Percentiles rank a stretch among this genome's conserved stretches.
phyloP scores from a whole-genome alignment of 2,329 filamentous ascomycete genomes.

The Pseudogymnoascus sp. region DNA sequence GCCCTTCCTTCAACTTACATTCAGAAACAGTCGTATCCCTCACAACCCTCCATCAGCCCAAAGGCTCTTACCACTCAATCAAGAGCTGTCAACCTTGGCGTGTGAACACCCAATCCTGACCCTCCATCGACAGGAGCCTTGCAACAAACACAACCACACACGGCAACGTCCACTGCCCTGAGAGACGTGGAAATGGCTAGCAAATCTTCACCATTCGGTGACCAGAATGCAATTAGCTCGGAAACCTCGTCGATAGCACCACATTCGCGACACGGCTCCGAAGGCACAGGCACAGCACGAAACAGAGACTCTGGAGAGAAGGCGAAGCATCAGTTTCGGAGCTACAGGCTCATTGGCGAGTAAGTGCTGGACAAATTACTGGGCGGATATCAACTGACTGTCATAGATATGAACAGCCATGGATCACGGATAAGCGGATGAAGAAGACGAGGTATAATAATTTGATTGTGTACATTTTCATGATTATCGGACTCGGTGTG shows the following conservation, averaged over 20 bases:
- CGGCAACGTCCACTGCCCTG: background rate
- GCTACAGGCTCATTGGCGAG: slow-evolving; percentile 29
- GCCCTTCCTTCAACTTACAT: background rate
- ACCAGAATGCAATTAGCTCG: background rate
- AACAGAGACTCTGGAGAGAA: background rate
- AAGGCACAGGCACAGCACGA: background rate
- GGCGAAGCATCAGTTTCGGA: slow-evolving; percentile 35
- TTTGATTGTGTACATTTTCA: slow-evolving; percentile 28
- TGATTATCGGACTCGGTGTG: slow-evolving; percentile 30
- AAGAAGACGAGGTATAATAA: slow-evolving; percentile 31
- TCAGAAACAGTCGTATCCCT: background rate
- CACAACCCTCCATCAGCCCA: background rate
- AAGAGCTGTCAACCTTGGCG: background rate
- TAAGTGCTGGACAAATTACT: background rate
- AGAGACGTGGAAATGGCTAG: background rate
- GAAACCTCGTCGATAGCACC: slow-evolving; percentile 10
- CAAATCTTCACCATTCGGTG: background rate
- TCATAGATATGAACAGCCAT: slow-evolving; percentile 32
- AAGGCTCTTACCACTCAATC: background rate
- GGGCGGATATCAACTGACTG: background rate
- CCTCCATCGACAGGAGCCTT: background rate
- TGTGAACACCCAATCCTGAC: background rate
- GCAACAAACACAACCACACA: background rate
- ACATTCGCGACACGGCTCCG: slow-evolving; percentile 4
- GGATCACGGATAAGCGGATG: slow-evolving; percentile 30